These are phyloP conservation scores for Scytalidium sp. DNA, from an alignment of 2,329 filamentous ascomycete species.

Conservation along the genomic window DNA sequence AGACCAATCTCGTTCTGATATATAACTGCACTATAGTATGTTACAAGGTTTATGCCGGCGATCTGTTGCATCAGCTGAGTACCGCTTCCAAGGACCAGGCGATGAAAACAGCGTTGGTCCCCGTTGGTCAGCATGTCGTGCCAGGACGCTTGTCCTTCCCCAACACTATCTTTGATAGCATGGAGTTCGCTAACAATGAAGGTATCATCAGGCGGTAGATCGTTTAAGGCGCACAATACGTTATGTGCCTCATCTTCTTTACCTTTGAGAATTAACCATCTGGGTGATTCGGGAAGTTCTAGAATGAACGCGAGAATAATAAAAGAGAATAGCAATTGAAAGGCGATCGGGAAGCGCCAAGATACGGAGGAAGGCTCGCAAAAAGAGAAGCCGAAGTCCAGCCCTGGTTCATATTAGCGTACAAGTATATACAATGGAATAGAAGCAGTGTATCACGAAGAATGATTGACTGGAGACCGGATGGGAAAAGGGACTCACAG, in stretches of 20 bases:
- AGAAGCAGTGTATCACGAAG: too few relatives aligned
- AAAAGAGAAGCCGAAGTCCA: slow-evolving; percentile 56
- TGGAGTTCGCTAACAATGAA: slow-evolving; percentile 52
- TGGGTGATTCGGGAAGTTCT: slow-evolving; percentile 48
- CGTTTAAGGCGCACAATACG: slow-evolving; percentile 39
- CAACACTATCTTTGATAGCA: slow-evolving; percentile 59
- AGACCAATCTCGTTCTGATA: slow-evolving; percentile 46
- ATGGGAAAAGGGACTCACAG: slow-evolving; percentile 55
- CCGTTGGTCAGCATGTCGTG: slow-evolving; percentile 46
- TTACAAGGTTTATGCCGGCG: slow-evolving; percentile 34
- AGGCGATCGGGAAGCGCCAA: slow-evolving; percentile 60
- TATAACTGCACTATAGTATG: slow-evolving; percentile 44
- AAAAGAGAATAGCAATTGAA: slow-evolving; percentile 56
- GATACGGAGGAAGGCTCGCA: slow-evolving; percentile 41
- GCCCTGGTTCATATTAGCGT: too few relatives aligned
- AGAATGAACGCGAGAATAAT: slow-evolving; percentile 53
- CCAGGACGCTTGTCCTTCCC: slow-evolving; percentile 45
- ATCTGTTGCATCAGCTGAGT: slow-evolving; percentile 47
- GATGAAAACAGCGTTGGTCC: slow-evolving; percentile 50
- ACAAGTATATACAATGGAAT: too few relatives aligned
- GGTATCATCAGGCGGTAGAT: slow-evolving; percentile 42
- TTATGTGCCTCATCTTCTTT: slow-evolving; percentile 40
- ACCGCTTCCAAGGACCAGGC: slow-evolving; percentile 47
- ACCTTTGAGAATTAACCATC: slow-evolving; percentile 43
- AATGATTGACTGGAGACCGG: slow-evolving; percentile 54